Conservation (phyloP, 2,329 filamentous ascomycete species). For the Penicillium sp. region DNA sequence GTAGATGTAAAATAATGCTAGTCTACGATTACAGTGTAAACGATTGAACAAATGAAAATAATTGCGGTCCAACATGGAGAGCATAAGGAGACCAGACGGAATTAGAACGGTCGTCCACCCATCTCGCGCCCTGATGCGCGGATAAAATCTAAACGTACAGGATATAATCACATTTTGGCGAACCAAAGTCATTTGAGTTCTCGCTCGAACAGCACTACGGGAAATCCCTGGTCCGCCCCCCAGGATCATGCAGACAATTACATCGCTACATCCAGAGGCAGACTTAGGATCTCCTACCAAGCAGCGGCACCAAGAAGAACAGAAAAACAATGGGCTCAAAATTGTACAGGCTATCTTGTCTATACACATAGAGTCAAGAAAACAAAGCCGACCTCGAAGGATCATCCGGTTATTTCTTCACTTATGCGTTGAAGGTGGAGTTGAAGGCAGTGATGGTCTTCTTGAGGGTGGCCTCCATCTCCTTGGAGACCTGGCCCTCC, state of each 20-base stretch:
- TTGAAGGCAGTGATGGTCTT: slow-evolving; percentile 77
- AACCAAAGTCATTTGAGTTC: slow-evolving; percentile 17
- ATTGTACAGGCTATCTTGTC: slow-evolving; percentile 48
- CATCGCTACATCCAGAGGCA: slow-evolving; percentile 32
- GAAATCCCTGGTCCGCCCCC: slow-evolving; percentile 8
- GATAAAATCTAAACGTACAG: slow-evolving; percentile 43
- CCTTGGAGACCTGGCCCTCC: slow-evolving; percentile 95
- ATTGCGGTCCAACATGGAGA: slow-evolving; percentile 28
- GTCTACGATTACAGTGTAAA: neutral
- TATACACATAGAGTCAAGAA: slow-evolving; percentile 45
- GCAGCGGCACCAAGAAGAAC: slow-evolving; percentile 26
- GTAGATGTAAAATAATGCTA: neutral
- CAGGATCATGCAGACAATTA: slow-evolving; percentile 16
- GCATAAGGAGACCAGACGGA: slow-evolving; percentile 27
- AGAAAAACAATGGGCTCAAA: slow-evolving; percentile 44
- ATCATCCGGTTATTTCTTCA: slow-evolving; percentile 36
- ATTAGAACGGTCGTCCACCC: slow-evolving; percentile 28
- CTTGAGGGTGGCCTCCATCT: slow-evolving; percentile 64
- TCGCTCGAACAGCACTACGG: slow-evolving; percentile 7
- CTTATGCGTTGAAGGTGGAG: slow-evolving; percentile 74
- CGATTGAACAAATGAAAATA: slow-evolving; percentile 36
- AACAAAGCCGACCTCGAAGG: slow-evolving; percentile 38
- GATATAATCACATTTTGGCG: slow-evolving; percentile 41
- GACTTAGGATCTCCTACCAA: slow-evolving; percentile 14
- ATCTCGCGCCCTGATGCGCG: slow-evolving; percentile 30